A percentile compares a stretch with the other conserved stretches of the same genome.
phyloP scores from a whole-genome alignment of 2,329 filamentous ascomycete genomes.

The Leptodontidium sp. region DNA sequence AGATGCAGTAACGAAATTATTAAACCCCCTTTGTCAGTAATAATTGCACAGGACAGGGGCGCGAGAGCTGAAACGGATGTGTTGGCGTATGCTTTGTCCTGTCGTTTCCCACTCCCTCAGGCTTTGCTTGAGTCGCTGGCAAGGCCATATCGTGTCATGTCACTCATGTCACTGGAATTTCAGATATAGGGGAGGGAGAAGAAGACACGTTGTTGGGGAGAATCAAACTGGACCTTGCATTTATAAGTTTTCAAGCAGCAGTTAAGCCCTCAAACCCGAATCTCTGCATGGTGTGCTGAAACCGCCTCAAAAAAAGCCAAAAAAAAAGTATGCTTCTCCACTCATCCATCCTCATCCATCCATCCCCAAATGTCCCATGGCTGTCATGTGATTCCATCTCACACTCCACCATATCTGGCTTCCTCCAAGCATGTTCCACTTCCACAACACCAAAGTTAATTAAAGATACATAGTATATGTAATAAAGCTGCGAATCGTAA shows the following conservation, averaged over 20 bases:
- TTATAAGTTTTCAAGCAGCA: constrained; percentile 37
- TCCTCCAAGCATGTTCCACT: not conserved
- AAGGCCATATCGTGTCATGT: not conserved
- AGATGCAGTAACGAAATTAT: too few relatives aligned
- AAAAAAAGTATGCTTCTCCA: constrained; percentile 7
- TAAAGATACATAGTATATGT: constrained; percentile 28
- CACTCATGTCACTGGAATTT: not conserved
- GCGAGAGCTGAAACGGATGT: not conserved
- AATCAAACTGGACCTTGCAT: constrained; percentile 33
- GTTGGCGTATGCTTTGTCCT: not conserved
- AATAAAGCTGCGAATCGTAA: constrained; percentile 28
- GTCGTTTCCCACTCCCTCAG: not conserved
- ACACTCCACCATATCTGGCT: not conserved
- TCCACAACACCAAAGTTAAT: constrained; percentile 17
- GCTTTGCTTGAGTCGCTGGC: not conserved
- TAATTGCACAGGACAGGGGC: too few relatives aligned
- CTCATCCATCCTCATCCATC: constrained; percentile 13
- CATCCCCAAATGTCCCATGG: not conserved
- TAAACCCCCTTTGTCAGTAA: too few relatives aligned
- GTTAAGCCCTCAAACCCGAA: constrained; percentile 36
- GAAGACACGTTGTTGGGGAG: constrained; percentile 3
- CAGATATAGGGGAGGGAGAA: not conserved
- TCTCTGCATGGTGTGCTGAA: constrained; percentile 25
- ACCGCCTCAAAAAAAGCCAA: constrained; percentile 18
- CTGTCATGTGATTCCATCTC: constrained; percentile 10